phyloP scores from a whole-genome alignment of 2,329 filamentous ascomycete species.

The Trichoderma koningii region DNA sequence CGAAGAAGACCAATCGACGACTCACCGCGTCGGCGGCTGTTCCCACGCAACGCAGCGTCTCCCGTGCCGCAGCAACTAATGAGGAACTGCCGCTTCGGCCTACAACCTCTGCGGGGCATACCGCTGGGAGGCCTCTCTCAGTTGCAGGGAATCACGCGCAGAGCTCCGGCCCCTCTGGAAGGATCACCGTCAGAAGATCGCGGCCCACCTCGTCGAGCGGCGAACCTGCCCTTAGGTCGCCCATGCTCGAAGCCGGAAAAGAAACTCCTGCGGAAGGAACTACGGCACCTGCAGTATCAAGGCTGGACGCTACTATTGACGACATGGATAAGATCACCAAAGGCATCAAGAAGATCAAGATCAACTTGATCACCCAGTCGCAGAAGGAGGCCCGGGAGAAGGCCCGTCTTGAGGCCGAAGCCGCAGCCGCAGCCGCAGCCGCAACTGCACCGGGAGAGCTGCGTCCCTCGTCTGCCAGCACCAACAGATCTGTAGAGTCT shows the following conservation, averaged over 20 bases:
- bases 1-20: conserved; percentile 47
- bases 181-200: conserved; percentile 61
- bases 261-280: conserved; percentile 31
- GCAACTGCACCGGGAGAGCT: neutral
- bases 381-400: conserved; percentile 57
- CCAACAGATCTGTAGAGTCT: conserved; percentile 17
- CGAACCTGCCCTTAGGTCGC: conserved; percentile 40
- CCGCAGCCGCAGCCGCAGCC: conserved; percentile 6
- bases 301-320: conserved; percentile 32
- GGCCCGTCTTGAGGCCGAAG: conserved; percentile 34
- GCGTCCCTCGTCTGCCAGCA: conserved; percentile 10
- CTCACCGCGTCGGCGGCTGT: conserved; percentile 52
- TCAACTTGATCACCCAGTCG: conserved; percentile 61
- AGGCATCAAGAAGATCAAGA: conserved; percentile 64
- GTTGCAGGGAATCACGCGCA: conserved; percentile 46
- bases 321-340: conserved; percentile 58
- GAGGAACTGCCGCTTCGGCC: conserved; percentile 30
- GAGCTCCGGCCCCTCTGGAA: conserved; percentile 38
- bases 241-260: conserved; percentile 44
- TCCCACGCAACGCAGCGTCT: conserved; percentile 9
- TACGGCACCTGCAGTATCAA: conserved; percentile 24
- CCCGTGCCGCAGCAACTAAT: conserved; percentile 24
- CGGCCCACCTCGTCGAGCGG: conserved; percentile 53
- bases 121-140: conserved; percentile 18
- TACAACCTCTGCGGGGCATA: conserved; percentile 19